phyloP scores from a whole-genome alignment of 2,329 filamentous ascomycete genomes.

The Colletotrichum sp. region DNA sequence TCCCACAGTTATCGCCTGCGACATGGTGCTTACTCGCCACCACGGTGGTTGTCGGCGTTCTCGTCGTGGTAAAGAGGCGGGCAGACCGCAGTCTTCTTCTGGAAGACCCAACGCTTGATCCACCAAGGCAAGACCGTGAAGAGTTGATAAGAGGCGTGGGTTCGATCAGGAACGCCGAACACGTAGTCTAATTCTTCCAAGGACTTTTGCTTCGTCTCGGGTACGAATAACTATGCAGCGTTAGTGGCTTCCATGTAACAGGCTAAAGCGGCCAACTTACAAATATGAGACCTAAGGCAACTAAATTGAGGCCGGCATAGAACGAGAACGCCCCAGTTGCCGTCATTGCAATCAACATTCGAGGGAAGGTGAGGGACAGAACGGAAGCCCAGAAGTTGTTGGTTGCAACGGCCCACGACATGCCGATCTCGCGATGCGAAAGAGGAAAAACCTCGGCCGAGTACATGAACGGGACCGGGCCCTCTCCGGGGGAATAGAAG shows the following conservation, averaged over 20 bases:
- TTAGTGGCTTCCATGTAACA: accelerated
- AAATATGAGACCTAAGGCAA: slow-evolving; percentile 53
- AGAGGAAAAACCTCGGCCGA: slow-evolving; percentile 69
- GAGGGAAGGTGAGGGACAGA: slow-evolving; percentile 57
- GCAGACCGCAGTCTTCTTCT: slow-evolving; percentile 40
- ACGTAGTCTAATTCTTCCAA: slow-evolving; percentile 64
- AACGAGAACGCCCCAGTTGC: slow-evolving; percentile 45
- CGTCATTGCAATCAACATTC: slow-evolving; percentile 44
- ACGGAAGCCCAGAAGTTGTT: slow-evolving; percentile 60
- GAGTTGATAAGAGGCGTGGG: slow-evolving; percentile 62
- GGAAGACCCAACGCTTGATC: slow-evolving; percentile 62
- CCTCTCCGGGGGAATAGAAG: slow-evolving; percentile 71
- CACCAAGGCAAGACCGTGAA: slow-evolving; percentile 64
- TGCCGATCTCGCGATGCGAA: slow-evolving; percentile 67
- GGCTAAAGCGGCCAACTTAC: not conserved
- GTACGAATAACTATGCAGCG: slow-evolving; percentile 40
- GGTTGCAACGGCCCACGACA: slow-evolving; percentile 67
- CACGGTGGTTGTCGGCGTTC: not conserved
- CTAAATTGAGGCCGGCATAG: slow-evolving; percentile 52
- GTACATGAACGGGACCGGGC: slow-evolving; percentile 67
- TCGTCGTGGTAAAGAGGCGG: slow-evolving; percentile 30
- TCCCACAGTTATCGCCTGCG: too few species aligned
- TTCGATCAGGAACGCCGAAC: slow-evolving; percentile 63
- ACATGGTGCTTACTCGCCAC: not conserved
- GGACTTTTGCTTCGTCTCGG: slow-evolving; percentile 56